These are phyloP conservation scores for Hevea brasiliensis DNA, from an alignment of 345 rosid genomes.

Conservation along the genomic window DNA sequence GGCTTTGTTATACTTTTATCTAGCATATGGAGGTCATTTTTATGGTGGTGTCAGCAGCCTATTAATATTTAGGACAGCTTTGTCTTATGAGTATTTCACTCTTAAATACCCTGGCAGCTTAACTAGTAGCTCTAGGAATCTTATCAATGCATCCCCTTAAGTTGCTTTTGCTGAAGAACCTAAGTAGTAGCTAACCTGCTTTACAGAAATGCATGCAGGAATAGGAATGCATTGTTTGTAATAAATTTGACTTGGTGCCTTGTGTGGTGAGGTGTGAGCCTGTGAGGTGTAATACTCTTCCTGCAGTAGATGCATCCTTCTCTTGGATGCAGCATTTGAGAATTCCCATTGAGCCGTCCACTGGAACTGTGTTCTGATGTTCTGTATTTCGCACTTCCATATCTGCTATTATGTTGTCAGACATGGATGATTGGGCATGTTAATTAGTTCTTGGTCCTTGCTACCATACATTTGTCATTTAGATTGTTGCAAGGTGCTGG, in stretches of 20 bases:
- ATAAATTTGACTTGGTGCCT: neutral
- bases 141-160: neutral
- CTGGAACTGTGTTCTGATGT: neutral
- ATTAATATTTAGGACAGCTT: neutral
- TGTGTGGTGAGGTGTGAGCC: too few relatives aligned
- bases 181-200: neutral
- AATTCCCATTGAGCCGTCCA: neutral
- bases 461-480: neutral
- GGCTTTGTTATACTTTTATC: neutral
- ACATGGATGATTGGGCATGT: neutral
- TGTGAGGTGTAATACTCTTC: neutral
- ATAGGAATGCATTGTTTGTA: neutral
- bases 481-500: neutral
- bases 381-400: neutral
- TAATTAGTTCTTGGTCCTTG: neutral
- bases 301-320: neutral
- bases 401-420: neutral
- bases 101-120: neutral
- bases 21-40: neutral
- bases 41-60: neutral
- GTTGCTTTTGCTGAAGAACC: neutral
- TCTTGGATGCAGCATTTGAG: neutral
- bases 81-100: neutral
- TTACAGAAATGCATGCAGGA: neutral
- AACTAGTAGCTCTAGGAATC: neutral